These are phyloP conservation scores for Metschnikowia gruessii DNA, from an alignment of 805 yeast genomes.

Conservation along the genomic window DNA sequence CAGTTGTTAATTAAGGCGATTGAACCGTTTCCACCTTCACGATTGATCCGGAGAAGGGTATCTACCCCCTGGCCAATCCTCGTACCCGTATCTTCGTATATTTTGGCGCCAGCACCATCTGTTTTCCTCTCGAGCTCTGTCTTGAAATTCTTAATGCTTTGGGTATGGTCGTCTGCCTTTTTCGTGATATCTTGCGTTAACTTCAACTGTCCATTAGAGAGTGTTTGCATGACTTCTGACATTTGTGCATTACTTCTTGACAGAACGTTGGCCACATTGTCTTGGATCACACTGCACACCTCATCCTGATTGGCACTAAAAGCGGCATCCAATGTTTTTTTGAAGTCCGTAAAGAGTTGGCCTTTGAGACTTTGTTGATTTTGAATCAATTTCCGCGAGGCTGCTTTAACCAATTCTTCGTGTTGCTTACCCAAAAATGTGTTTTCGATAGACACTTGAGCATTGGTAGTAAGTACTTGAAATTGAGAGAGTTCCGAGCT, in stretches of 20 bases:
- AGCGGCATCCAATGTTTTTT: background rate
- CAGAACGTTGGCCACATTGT: background rate
- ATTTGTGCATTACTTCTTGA: background rate
- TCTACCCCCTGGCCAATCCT: background rate
- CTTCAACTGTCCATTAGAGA: background rate
- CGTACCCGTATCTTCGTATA: background rate
- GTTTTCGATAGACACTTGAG: background rate
- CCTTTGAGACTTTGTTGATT: background rate
- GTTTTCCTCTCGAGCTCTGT: background rate
- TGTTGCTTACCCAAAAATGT: background rate
- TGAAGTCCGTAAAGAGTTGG: background rate
- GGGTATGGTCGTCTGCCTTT: slow-evolving; percentile 1
- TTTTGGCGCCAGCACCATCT: slow-evolving; percentile 6
- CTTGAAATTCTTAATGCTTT: background rate
- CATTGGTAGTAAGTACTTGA: background rate
- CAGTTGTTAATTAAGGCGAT: background rate
- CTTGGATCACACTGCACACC: background rate
- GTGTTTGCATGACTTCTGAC: background rate
- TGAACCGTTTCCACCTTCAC: background rate
- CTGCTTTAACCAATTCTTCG: background rate
- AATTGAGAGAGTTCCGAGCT: slow-evolving; percentile 1
- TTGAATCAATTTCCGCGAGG: background rate
- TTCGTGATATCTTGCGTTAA: background rate
- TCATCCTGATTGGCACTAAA: background rate
- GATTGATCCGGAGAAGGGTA: background rate